Conservation (phyloP, 768 basidiomycete genomes). For the Rhizopogon vesiculosus region DNA sequence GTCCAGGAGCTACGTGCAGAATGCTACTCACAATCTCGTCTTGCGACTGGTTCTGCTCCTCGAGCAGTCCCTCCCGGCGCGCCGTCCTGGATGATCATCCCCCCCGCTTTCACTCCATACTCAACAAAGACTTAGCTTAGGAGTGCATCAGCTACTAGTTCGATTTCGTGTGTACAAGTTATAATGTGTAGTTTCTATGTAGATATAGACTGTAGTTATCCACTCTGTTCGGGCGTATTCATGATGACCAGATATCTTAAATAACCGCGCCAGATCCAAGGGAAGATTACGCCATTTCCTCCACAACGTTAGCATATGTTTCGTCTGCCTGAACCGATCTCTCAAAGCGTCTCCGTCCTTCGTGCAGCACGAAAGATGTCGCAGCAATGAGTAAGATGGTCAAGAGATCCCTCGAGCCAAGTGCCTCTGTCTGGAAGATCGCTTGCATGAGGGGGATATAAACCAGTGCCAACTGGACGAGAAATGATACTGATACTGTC, state of each 20-base stretch:
- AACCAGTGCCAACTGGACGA: slow-evolving; percentile 80
- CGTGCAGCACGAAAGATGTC: slow-evolving; percentile 67
- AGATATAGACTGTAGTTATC: background rate
- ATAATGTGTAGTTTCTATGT: slow-evolving; percentile 6
- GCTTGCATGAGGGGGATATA: slow-evolving; percentile 90
- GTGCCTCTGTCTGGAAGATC: slow-evolving; percentile 90
- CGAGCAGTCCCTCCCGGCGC: slow-evolving; percentile 8
- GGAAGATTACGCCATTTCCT: slow-evolving; percentile 50
- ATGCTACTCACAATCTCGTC: slow-evolving; percentile 25
- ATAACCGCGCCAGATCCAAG: background rate
- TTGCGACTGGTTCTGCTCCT: slow-evolving; percentile 20
- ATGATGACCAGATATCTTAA: background rate
- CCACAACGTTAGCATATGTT: slow-evolving; percentile 45
- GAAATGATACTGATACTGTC: slow-evolving; percentile 82
- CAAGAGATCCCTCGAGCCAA: slow-evolving; percentile 61
- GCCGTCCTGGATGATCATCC: slow-evolving; percentile 18
- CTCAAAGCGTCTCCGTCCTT: slow-evolving; percentile 76
- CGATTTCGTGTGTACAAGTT: slow-evolving; percentile 4
- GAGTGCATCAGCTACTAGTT: background rate
- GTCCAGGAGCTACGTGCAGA: slow-evolving; percentile 22
- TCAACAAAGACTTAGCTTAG: background rate
- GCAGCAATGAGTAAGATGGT: slow-evolving; percentile 66
- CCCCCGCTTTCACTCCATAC: slow-evolving; percentile 23
- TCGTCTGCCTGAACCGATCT: slow-evolving; percentile 51
- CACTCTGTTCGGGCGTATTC: background rate